Percentiles rank a stretch among this genome's conserved stretches.
Conservation (phyloP, 768 basidiomycete species). For the Calocera cornea region DNA sequence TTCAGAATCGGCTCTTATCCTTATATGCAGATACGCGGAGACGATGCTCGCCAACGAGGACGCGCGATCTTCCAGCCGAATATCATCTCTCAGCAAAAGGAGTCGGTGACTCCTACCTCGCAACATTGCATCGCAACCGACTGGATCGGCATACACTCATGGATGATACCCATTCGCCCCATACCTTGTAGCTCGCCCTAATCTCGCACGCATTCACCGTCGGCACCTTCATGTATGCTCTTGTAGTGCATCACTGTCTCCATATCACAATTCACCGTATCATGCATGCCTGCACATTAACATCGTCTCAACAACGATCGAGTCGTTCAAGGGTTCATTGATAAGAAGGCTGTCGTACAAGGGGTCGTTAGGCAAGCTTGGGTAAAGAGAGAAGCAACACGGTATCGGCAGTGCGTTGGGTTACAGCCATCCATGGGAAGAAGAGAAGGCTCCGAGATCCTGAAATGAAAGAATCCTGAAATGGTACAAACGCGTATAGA, state of each 20-base stretch:
- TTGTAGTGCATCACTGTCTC: slow-evolving; percentile 2
- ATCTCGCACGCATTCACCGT: not conserved
- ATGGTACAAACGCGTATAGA: not conserved
- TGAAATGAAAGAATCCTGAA: not conserved
- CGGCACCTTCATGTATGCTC: not conserved
- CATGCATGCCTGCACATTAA: not conserved
- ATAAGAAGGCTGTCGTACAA: not conserved
- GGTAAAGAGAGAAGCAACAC: not conserved
- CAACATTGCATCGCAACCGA: not conserved
- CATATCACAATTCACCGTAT: not conserved
- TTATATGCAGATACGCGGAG: slow-evolving; percentile 46
- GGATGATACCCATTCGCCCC: not conserved
- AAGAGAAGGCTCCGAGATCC: not conserved
- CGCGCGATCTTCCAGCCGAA: slow-evolving; percentile 50
- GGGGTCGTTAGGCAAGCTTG: not conserved
- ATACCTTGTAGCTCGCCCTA: not conserved
- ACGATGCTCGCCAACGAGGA: slow-evolving; percentile 67
- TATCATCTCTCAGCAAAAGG: slow-evolving; percentile 26
- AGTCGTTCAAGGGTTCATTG: not conserved
- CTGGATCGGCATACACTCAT: not conserved
- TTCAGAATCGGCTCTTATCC: not conserved
- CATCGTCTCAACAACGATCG: not conserved
- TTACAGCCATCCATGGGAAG: slow-evolving; percentile 3
- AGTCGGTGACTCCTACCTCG: not conserved
- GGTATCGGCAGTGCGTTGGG: slow-evolving; percentile 1